These are phyloP conservation scores for Populus hybrid DNA, from an alignment of 441 rosid species.

Conservation along the genomic window DNA sequence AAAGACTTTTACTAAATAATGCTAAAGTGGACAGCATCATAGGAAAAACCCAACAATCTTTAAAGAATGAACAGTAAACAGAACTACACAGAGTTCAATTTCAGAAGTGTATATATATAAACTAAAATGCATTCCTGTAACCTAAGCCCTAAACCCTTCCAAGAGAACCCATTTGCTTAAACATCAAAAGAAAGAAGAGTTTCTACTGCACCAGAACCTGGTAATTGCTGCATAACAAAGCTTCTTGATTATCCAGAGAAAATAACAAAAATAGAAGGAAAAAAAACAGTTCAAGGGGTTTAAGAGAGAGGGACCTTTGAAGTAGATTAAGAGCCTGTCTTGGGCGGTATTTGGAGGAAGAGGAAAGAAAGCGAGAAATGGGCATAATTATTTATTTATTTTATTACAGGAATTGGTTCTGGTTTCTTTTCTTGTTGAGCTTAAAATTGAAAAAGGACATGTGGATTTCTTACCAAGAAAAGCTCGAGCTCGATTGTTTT, in stretches of 20 bases:
- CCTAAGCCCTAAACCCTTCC: background rate
- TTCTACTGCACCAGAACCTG: background rate
- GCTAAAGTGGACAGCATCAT: background rate
- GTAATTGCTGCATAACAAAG: background rate
- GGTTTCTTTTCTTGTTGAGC: background rate
- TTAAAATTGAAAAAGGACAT: background rate
- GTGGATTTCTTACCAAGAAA: background rate
- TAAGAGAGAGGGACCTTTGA: conserved; percentile 40
- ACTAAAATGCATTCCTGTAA: background rate
- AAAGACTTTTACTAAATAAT: background rate
- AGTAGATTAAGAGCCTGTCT: conserved; percentile 28
- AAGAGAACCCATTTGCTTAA: background rate
- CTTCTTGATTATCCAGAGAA: background rate
- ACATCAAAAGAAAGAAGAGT: background rate
- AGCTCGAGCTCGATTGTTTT: background rate
- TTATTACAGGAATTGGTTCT: conserved; percentile 9
- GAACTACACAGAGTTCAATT: background rate
- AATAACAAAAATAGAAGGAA: background rate
- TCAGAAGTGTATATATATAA: background rate
- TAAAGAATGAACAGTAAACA: background rate
- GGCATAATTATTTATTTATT: conserved; percentile 28
- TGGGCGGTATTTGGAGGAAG: conserved; percentile 41
- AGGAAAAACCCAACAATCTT: background rate
- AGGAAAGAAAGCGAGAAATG: conserved; percentile 40
- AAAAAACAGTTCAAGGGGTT: conserved; percentile 6